Base-by-base conservation (phyloP, 2,329 filamentous ascomycete species). In the Colletotrichum tofieldiae region DNA sequence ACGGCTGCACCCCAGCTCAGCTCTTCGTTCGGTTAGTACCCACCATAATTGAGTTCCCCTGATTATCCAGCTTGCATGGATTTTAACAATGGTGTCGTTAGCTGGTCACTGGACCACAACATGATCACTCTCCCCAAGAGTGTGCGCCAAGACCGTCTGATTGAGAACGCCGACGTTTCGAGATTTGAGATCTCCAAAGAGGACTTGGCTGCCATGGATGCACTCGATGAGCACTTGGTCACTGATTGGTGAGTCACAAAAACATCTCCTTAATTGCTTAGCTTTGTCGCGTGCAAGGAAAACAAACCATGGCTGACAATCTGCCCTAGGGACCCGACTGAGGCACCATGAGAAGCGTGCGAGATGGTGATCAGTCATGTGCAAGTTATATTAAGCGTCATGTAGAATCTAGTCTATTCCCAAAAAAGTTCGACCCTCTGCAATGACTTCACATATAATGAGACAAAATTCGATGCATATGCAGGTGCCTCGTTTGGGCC, bases 91-190 rank as follows among this genome's bases (percentile, higher is more conserved):
- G 9, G n/a, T 29, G 8, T 2, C 5, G 7, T 1, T 56, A 88
- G 93, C 67, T 96, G 94, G 94, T 92, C 90, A 66, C 81, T 96
- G 74, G 93, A 96, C 80, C 89, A 94, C 78, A 90, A 89, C 45
- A 92, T 91, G 76, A 89, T 94, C 55, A 90, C 92, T 5, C 82
- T 95, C 73, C 93, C 93, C 5, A 95, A 96, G 86, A 94, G 92
- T 78, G 85, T 88, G 29, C 88, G 84, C 71, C 85, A 85, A 77
- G 86, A 89, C 60, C 86, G 93, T 35, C 91, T 95, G 67, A 75
- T 88, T 5, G 88, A 91, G 78, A 95, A 95, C 78, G 89, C 86
- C 3, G 81, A 89, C 47, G 85, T 94, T 16, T 87, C 86, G 2
- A 82, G 84, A 0, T 91, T 93, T 74, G 85, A 87, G 65, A 91